A percentile compares a stretch with the other conserved stretches of the same genome.
These are phyloP conservation scores for Chloranthus sessilifolius DNA, from an alignment of 164 flowering plant species.

Conservation along the genomic window DNA sequence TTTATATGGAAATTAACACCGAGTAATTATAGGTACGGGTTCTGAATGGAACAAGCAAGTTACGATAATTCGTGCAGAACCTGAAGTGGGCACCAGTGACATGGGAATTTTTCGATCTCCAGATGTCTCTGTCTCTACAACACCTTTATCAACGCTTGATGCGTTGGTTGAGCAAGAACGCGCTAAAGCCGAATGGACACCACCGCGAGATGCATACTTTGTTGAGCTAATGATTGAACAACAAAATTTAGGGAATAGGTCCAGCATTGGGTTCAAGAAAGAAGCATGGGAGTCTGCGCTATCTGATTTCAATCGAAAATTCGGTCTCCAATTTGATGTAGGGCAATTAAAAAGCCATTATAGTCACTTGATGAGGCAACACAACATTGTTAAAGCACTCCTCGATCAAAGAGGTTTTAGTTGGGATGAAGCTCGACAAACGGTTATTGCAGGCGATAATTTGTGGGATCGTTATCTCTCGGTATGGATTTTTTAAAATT, in stretches of 20 bases:
- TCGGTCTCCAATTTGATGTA: not conserved
- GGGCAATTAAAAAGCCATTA: not conserved
- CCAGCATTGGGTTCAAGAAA: not conserved
- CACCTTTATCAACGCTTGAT: too few relatives aligned
- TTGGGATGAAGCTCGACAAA: not conserved
- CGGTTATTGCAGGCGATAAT: not conserved
- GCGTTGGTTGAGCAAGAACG: too few relatives aligned
- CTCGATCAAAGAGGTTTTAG: not conserved
- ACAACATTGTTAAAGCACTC: not conserved
- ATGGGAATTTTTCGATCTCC: too few relatives aligned
- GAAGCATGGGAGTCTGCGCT: not conserved
- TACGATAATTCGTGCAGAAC: too few relatives aligned
- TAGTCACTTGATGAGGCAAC: not conserved
- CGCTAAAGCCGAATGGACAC: not conserved
- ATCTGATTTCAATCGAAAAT: not conserved
- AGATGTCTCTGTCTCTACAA: too few relatives aligned
- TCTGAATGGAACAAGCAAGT: too few relatives aligned
- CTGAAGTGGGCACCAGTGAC: too few relatives aligned
- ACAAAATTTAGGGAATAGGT: constrained; percentile 1
- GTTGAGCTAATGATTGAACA: constrained; percentile 2
- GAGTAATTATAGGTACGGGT: too few relatives aligned
- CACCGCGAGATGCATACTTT: not conserved
- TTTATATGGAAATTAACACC: too few relatives aligned
- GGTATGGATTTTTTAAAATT: not conserved
- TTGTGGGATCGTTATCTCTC: not conserved